phyloP scores from a whole-genome alignment of 1,284 basidiomycete genomes.

The Pascua sp. region DNA sequence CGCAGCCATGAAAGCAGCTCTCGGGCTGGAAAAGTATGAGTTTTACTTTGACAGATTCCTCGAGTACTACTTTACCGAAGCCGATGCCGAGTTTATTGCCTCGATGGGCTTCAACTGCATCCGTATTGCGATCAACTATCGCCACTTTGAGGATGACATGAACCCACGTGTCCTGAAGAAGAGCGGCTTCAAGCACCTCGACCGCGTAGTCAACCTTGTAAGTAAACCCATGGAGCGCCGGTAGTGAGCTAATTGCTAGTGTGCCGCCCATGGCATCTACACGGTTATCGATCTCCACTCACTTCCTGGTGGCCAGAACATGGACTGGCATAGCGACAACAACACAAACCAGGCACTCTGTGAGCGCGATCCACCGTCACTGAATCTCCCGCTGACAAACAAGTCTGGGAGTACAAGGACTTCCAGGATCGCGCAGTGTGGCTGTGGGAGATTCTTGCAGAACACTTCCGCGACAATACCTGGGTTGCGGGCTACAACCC shows the following conservation, averaged over 20 bases:
- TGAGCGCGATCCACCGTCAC: conserved; percentile 3
- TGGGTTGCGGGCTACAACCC: conserved; percentile 67
- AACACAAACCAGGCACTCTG: conserved; percentile 36
- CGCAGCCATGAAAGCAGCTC: conserved; percentile 59
- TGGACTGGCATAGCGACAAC: conserved; percentile 44
- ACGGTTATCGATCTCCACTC: conserved; percentile 46
- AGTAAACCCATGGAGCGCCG: conserved; percentile 26
- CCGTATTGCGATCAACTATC: conserved; percentile 37
- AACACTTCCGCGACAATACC: conserved; percentile 61
- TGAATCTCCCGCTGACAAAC: conserved; percentile 27
- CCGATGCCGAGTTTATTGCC: too few relatives aligned
- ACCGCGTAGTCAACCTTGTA: conserved; percentile 26
- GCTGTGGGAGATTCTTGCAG: conserved; percentile 66
- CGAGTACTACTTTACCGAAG: too few relatives aligned
- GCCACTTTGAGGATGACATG: conserved; percentile 45
- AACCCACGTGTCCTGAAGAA: conserved; percentile 44
- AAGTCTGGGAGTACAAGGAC: conserved; percentile 70
- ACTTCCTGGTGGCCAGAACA: conserved; percentile 43
- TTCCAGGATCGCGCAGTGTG: conserved; percentile 68
- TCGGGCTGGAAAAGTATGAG: conserved; percentile 64
- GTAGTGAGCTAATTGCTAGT: conserved; percentile 11
- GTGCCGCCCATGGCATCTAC: conserved; percentile 42
- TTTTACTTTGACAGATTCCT: conserved; percentile 63
- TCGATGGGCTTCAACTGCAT: too few relatives aligned
- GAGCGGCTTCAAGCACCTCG: conserved; percentile 44